Base-by-base conservation (phyloP, 2,329 filamentous ascomycete genomes). In the Penicillium sp. region DNA sequence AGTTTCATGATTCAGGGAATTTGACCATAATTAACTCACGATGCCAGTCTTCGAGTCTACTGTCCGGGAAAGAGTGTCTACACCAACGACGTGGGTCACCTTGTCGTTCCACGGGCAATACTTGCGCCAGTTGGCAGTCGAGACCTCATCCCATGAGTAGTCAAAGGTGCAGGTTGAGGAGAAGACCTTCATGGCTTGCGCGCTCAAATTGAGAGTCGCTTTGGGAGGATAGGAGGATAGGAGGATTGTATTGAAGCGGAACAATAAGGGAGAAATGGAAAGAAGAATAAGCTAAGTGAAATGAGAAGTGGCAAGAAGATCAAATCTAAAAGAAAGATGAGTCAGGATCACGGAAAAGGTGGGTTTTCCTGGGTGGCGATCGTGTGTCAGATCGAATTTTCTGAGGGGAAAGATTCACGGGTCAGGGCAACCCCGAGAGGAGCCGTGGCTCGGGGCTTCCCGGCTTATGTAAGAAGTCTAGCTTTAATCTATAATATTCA, bases 91-190 rank as follows among this genome's bases (percentile, higher is more conserved):
- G 77, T 99, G 95, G 42, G 92, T 91, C n/a, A 90, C 93, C 79
- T 96, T 95, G 76, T 97, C 90, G 81, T 99, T 99, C 93, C 95
- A 98, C 21, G 93, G 93, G 71, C 91, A 96, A 79, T 99, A 99
- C 78, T 99, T 99, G 68, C 88, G 89, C 95, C 95, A 99, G 84
- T 99, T 99, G 74, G 90, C 92, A 14, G 91, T 92, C 26, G 92
- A 96, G 35, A 99, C 95, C 77, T 98, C 93, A 71, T 96, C 91
- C 95, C 95, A 99, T 46, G 93, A 96, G 83, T 99, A 99, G 80
- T 96, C 85, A 79, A 96, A 99, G 60, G 91, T 92, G 78, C 91
- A 90, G 39, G 83, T 82, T 71, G 91, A 96, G 67, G 91, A 90
- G 72, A 98, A 98, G 78, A 98, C 90, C 84, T 96, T 96, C 95